Evolutionary conservation across 768 basidiomycete species (phyloP).

Genomic region (Symmetrospora coprosmae): DNA sequence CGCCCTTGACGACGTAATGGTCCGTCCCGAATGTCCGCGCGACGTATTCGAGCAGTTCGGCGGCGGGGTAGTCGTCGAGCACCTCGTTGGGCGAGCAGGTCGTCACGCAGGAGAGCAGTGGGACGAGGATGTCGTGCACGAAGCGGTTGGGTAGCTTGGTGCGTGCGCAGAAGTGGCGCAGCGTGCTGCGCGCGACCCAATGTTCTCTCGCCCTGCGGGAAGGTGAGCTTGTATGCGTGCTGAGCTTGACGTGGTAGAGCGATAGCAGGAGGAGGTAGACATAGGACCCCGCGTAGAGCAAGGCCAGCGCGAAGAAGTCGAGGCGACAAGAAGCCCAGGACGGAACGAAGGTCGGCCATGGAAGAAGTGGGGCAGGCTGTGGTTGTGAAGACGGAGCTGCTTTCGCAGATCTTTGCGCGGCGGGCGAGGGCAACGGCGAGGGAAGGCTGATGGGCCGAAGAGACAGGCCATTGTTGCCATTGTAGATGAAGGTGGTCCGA

Average conservation of each 20-base stretch:
- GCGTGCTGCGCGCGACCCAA: background rate
- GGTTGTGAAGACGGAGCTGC: background rate
- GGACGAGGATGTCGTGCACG: slow-evolving; percentile 46
- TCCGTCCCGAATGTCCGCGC: slow-evolving; percentile 53
- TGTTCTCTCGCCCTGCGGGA: background rate
- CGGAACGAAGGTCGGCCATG: too few species aligned
- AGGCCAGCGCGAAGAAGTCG: slow-evolving; percentile 38
- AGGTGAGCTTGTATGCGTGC: slow-evolving; percentile 28
- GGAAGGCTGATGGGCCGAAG: slow-evolving; percentile 46
- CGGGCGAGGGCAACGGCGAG: too few species aligned
- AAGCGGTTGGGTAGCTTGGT: slow-evolving; percentile 31
- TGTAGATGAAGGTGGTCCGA: slow-evolving; percentile 29
- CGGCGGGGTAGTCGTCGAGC: background rate
- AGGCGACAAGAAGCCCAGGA: slow-evolving; percentile 35
- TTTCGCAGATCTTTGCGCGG: slow-evolving; percentile 33
- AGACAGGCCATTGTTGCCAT: slow-evolving; percentile 40
- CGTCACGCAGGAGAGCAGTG: slow-evolving; percentile 55
- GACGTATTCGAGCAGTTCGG: slow-evolving; percentile 47
- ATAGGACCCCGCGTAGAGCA: slow-evolving; percentile 32
- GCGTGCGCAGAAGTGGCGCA: background rate
- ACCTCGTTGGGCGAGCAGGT: slow-evolving; percentile 48
- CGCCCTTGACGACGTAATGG: slow-evolving; percentile 53
- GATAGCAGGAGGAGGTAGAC: slow-evolving; percentile 37
- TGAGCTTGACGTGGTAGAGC: slow-evolving; percentile 43
- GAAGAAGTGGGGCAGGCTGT: background rate